Evolutionary conservation across 805 yeast genomes (phyloP), one percentile per base, ranked within the genome.

Genomic region (Tetrapisispora phaffii): DNA sequence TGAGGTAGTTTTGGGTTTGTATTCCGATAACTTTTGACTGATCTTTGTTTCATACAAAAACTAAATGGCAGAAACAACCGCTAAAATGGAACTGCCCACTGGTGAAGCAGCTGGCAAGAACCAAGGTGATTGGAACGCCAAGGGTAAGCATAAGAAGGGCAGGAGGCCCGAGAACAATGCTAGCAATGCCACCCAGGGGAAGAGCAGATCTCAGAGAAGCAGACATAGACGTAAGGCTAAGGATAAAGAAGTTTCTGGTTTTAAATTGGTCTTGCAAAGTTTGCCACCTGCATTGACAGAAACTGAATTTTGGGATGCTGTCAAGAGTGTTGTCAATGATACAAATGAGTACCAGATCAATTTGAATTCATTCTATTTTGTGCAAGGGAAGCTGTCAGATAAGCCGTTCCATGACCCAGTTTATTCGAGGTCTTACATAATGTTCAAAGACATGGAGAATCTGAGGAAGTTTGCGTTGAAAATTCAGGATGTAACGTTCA

Each of bases 261-360:
- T 34, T 23, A 67, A 61, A 47, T 44, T 69, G 6, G 67, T 68
- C 9, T 33, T 73, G 5, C 62, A 79, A 35, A 49, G 65, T n/a
- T 54, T 75, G 34, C 79, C 79, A 12, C 75, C 78, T 2, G 54
- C 58, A 41, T 52, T 68, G 43, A 57, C 61, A 1, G 63, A 64
- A 45, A 59, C 52, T 9, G 64, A 63, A 44, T 71, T 70, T 49
- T 48, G 53, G 36, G 49, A 47, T 15, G 59, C 62, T 16, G 52
- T 55, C 32, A 52, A 52, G 10, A 50, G 51, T 15, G 46, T 50
- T 2, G 23, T 47, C 6, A 52, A 50, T 21, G 54, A 53, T 4
- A 44, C 44, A n/a, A 51, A 54, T 24, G 48, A 56, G 26, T 62
- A 62, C 42, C 61, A 62, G 47, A 56, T 63, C 19, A 38, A 38